phyloP scores from a whole-genome alignment of 352 stramenopile species.

The Globisporangium parvum region DNA sequence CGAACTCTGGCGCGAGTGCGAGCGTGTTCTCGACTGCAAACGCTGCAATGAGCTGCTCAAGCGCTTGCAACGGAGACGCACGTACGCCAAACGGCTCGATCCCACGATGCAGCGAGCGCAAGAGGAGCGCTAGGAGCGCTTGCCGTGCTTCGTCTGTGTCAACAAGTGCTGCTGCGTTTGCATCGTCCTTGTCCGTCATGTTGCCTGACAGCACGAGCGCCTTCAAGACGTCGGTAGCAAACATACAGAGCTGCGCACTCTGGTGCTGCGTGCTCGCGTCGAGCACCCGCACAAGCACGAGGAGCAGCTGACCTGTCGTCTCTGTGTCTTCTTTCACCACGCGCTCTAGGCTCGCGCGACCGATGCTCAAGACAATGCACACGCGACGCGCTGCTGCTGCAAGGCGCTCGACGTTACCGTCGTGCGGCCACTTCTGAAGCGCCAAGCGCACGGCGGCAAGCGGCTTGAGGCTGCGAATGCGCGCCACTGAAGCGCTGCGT shows the following conservation, averaged over 20 bases:
- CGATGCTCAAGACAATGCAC: conserved; percentile 29
- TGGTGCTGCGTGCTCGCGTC: neutral
- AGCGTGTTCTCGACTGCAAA: conserved; percentile 18
- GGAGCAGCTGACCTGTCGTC: conserved; percentile 8
- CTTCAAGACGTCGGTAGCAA: neutral
- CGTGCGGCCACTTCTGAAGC: conserved; percentile 3
- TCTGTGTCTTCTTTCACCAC: conserved; percentile 15
- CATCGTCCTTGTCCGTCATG: neutral
- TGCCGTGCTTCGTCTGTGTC: neutral
- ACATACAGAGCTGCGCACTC: neutral
- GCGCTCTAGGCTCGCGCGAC: neutral
- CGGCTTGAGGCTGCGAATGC: conserved; percentile 19
- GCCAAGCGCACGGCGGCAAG: conserved; percentile 8
- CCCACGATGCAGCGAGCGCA: conserved; percentile 8
- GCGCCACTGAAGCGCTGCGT: conserved; percentile 25
- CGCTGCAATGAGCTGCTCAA: conserved; percentile 30
- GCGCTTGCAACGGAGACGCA: neutral
- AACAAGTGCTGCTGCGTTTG: neutral
- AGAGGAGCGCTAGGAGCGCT: conserved; percentile 23
- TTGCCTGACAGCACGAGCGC: neutral
- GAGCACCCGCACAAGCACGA: conserved; percentile 1
- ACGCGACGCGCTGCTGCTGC: conserved; percentile 28
- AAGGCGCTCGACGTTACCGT: conserved; percentile 9
- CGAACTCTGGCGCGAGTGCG: neutral
- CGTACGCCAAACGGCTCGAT: neutral